Conservation (phyloP, 495 filamentous ascomycete species). For the Cercophora sp. region DNA sequence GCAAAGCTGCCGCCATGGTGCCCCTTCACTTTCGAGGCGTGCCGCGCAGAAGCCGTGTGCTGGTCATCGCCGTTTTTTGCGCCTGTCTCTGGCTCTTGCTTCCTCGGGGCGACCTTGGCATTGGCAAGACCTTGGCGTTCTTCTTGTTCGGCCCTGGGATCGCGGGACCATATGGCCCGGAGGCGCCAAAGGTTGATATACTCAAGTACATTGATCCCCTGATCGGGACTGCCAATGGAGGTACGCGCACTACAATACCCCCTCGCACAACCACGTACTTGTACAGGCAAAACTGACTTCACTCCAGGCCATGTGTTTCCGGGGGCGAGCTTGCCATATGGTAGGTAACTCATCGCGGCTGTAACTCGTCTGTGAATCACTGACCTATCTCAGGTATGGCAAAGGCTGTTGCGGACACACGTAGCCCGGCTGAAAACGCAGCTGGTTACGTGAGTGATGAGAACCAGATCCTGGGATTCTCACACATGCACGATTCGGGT, state of each 20-base stretch:
- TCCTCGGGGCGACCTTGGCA: slow-evolving; percentile 19
- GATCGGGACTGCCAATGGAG: slow-evolving; percentile 60
- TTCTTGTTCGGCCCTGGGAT: slow-evolving; percentile 25
- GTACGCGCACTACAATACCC: no score
- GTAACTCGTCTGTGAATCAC: not conserved
- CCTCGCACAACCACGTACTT: no score
- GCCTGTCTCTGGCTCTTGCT: slow-evolving; percentile 28
- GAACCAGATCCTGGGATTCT: slow-evolving; percentile 48
- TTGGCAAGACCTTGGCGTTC: slow-evolving; percentile 15
- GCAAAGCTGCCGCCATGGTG: slow-evolving; percentile 19
- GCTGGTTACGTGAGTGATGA: slow-evolving; percentile 65
- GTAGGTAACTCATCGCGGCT: slow-evolving; percentile 23
- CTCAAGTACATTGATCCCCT: slow-evolving; percentile 50
- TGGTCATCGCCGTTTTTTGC: slow-evolving; percentile 27
- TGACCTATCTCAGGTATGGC: slow-evolving; percentile 50
- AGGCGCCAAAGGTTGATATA: slow-evolving; percentile 25
- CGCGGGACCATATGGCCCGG: slow-evolving; percentile 12
- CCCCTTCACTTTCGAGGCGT: slow-evolving; percentile 29
- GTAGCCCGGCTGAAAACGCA: slow-evolving; percentile 55
- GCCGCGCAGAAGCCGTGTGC: slow-evolving; percentile 34
- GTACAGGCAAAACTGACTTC: no score
- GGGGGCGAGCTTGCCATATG: slow-evolving; percentile 66
- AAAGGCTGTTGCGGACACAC: slow-evolving; percentile 62
- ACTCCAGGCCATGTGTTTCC: slow-evolving; percentile 61
- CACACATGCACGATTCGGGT: slow-evolving; percentile 65